Evolutionary conservation across 257 asterid genomes (phyloP).

Genomic region (Nicotiana noctiflora): DNA sequence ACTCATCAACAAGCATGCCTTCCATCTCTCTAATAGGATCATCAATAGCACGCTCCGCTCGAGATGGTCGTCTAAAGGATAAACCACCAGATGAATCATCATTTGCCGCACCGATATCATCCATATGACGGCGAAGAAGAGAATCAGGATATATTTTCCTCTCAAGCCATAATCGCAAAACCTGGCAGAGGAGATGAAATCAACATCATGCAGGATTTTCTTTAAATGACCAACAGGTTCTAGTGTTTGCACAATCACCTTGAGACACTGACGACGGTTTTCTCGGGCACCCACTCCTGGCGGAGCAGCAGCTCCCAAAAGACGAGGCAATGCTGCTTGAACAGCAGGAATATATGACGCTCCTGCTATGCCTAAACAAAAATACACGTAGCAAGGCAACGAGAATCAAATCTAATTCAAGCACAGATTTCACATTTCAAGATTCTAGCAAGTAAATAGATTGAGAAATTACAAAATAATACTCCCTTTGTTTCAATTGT

Average conservation of each 20-base stretch:
- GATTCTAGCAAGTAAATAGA: neutral
- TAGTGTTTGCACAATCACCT: conserved; percentile 40
- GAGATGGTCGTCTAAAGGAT: conserved; percentile 76
- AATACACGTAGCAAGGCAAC: conserved; percentile 12
- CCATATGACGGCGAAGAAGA: conserved; percentile 65
- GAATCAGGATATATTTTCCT: conserved; percentile 86
- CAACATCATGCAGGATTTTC: neutral
- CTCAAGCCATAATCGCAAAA: conserved; percentile 93
- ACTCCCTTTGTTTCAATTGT: neutral
- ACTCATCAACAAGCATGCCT: conserved; percentile 94
- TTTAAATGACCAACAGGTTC: neutral
- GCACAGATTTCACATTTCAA: neutral
- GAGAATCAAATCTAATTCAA: neutral
- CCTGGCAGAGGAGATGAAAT: conserved; percentile 35
- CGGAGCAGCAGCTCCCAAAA: conserved; percentile 89
- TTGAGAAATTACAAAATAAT: neutral
- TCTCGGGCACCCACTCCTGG: conserved; percentile 78
- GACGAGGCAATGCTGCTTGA: conserved; percentile 81
- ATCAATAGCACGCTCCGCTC: conserved; percentile 87
- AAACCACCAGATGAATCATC: conserved; percentile 65
- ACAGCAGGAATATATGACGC: conserved; percentile 86
- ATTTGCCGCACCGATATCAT: conserved; percentile 49
- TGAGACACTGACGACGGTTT: conserved; percentile 93
- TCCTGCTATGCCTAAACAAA: conserved; percentile 76
- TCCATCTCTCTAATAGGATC: conserved; percentile 99